A percentile compares a stretch with the other conserved stretches of the same genome.
These are phyloP conservation scores for Polychytrium aggregatum DNA, from an alignment of 192 early-diverging fungal species.

Conservation along the genomic window DNA sequence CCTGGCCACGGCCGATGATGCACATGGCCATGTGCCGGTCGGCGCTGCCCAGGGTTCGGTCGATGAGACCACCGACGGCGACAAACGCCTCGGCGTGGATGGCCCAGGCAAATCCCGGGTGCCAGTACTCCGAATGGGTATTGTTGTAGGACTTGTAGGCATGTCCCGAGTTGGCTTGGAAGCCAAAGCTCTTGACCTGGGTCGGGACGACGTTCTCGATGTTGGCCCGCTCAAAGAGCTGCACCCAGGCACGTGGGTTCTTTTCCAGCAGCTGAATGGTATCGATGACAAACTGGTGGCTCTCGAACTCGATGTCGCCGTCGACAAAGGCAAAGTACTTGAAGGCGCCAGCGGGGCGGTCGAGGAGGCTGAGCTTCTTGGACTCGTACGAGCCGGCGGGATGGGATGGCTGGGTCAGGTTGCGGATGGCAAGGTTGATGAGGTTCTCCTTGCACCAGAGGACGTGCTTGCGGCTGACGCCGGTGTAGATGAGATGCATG, in stretches of 20 bases:
- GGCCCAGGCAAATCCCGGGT: slow-evolving; percentile 13
- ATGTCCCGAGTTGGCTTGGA: background rate
- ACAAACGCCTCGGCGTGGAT: background rate
- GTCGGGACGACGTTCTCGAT: background rate
- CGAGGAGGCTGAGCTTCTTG: background rate
- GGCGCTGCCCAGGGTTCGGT: slow-evolving; percentile 10
- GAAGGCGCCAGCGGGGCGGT: too few relatives aligned
- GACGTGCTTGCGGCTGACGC: slow-evolving; percentile 6
- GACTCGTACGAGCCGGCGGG: too few relatives aligned
- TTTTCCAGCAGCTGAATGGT: slow-evolving; percentile 3
- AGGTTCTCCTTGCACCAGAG: slow-evolving; percentile 15
- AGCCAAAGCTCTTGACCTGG: slow-evolving; percentile 7
- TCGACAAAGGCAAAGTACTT: slow-evolving; percentile 11
- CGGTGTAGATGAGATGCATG: too few relatives aligned
- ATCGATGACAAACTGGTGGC: background rate
- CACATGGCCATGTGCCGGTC: slow-evolving; percentile 14
- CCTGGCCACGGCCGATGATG: background rate
- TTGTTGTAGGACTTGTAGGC: slow-evolving; percentile 4
- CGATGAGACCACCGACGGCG: slow-evolving; percentile 6
- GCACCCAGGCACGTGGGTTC: background rate
- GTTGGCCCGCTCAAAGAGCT: slow-evolving; percentile 1
- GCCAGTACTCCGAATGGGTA: slow-evolving; percentile 7
- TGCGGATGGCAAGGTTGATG: slow-evolving; percentile 7
- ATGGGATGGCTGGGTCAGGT: slow-evolving; percentile 1
- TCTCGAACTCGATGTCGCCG: slow-evolving; percentile 8